Conservation (phyloP, 768 basidiomycete species). For the Lactarius tabidus region DNA sequence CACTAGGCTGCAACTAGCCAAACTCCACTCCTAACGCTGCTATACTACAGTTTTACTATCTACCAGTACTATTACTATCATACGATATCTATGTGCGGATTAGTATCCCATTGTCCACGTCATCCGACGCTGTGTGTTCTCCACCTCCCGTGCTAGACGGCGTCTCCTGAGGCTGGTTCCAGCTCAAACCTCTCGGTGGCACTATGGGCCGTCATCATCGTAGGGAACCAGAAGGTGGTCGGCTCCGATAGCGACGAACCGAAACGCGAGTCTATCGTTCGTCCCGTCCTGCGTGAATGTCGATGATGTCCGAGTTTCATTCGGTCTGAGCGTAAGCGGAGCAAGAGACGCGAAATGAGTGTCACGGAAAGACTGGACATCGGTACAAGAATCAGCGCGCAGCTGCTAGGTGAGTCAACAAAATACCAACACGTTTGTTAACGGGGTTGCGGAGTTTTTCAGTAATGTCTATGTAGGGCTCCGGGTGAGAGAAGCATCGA, state of each 20-base stretch:
- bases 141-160: not conserved
- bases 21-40: too few species aligned
- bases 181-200: not conserved
- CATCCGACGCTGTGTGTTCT: constrained; percentile 28
- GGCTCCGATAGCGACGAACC: not conserved
- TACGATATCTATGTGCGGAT: not conserved
- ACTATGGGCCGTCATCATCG: not conserved
- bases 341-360: constrained; percentile 6
- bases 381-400: not conserved
- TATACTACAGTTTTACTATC: not conserved
- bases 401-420: not conserved
- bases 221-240: not conserved
- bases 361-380: constrained; percentile 1
- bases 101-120: constrained; percentile 27
- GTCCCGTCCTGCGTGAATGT: not conserved
- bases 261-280: not conserved
- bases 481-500: not conserved
- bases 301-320: not conserved
- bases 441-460: not conserved
- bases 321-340: not conserved
- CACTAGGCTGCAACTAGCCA: too few species aligned
- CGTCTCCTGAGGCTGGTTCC: not conserved
- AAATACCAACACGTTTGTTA: constrained; percentile 1
- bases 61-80: not conserved
- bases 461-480: not conserved